Evolutionary conservation across 2,329 filamentous ascomycete species (phyloP).

Genomic region (Graphiopsis chlorocephala): DNA sequence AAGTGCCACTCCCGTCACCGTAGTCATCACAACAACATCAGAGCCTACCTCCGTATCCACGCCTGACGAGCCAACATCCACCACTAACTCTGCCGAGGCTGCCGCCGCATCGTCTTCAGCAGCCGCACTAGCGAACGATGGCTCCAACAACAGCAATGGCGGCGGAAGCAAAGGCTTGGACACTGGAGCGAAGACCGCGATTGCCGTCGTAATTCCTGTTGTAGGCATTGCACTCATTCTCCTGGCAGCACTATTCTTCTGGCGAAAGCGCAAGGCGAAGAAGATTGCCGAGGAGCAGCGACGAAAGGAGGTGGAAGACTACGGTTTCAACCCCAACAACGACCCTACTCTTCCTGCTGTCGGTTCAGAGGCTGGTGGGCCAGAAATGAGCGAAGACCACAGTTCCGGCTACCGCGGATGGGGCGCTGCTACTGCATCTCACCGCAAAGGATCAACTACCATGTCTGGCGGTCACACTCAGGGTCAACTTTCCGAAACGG

Average conservation of each 20-base stretch:
- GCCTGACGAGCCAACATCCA: slow-evolving; percentile 12
- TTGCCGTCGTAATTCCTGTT: slow-evolving; percentile 92
- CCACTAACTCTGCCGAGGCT: slow-evolving; percentile 2
- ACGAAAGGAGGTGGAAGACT: slow-evolving; percentile 95
- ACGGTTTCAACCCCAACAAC: slow-evolving; percentile 95
- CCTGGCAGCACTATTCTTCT: slow-evolving; percentile 74
- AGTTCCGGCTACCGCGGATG: slow-evolving; percentile 86
- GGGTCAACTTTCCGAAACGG: slow-evolving; percentile 64
- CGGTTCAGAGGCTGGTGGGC: slow-evolving; percentile 50
- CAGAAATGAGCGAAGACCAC: slow-evolving; percentile 74
- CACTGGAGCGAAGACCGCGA: slow-evolving; percentile 72
- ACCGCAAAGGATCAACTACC: slow-evolving; percentile 82
- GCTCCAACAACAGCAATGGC: slow-evolving; percentile 15
- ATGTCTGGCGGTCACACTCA: slow-evolving; percentile 67
- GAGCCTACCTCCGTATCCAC: slow-evolving; percentile 17
- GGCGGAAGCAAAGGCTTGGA: slow-evolving; percentile 48
- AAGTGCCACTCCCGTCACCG: slow-evolving; percentile 20
- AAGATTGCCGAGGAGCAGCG: slow-evolving; percentile 84
- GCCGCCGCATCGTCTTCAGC: slow-evolving; percentile 21
- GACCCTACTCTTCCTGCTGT: slow-evolving; percentile 72
- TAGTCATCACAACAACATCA: slow-evolving; percentile 23
- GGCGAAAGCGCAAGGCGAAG: slow-evolving; percentile 82
- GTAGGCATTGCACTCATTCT: slow-evolving; percentile 80
- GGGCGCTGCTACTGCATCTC: slow-evolving; percentile 69
- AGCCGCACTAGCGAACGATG: slow-evolving; percentile 20